These are phyloP conservation scores for Candida ficus DNA, from an alignment of 805 yeast species.

Conservation along the genomic window DNA sequence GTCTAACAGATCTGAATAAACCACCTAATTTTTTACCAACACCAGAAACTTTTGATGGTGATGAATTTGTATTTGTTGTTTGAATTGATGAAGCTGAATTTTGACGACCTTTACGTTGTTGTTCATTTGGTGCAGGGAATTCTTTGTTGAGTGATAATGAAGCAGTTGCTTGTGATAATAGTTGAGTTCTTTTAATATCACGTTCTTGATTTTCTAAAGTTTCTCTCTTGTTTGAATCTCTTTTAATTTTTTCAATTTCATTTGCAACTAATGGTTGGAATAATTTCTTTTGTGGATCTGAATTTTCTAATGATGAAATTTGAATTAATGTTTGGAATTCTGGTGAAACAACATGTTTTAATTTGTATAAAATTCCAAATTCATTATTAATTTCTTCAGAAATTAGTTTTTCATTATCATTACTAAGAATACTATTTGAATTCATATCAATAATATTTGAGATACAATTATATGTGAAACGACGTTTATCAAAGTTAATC, in stretches of 20 bases:
- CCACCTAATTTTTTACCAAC: conserved; percentile 51
- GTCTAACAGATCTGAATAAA: conserved; percentile 50
- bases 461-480: conserved; percentile 60
- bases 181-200: conserved; percentile 28
- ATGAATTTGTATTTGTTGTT: background rate
- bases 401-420: conserved; percentile 26
- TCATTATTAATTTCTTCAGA: conserved; percentile 26
- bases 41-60: conserved; percentile 21
- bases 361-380: conserved; percentile 48
- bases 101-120: conserved; percentile 19
- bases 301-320: conserved; percentile 38
- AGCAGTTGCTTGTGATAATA: conserved; percentile 26
- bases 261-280: conserved; percentile 41
- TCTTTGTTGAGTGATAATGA: conserved; percentile 13
- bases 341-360: conserved; percentile 28
- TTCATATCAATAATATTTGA: conserved; percentile 46
- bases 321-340: conserved; percentile 35
- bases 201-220: conserved; percentile 32
- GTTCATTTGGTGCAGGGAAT: conserved; percentile 12
- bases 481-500: conserved; percentile 81
- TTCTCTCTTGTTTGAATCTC: conserved; percentile 47
- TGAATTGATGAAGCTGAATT: conserved; percentile 8
- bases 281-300: conserved; percentile 33
- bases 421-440: conserved; percentile 22
- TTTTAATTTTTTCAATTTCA: conserved; percentile 46